These are phyloP conservation scores for Boletus vermiculosoides DNA, from an alignment of 768 basidiomycete genomes.

Conservation along the genomic window DNA sequence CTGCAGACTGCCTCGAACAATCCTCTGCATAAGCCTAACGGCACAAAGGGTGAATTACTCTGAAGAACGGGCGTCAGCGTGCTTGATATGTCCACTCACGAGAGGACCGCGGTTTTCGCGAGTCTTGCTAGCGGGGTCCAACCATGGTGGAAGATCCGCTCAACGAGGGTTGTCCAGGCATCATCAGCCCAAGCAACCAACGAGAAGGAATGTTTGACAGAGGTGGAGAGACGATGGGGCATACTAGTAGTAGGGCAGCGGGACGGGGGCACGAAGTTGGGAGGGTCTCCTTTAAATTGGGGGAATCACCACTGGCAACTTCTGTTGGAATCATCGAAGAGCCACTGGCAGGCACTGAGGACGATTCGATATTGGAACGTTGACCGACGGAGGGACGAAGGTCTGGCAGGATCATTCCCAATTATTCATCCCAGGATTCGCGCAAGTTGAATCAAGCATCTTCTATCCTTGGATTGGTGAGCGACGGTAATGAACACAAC, in stretches of 20 bases:
- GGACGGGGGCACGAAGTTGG: neutral
- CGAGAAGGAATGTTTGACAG: no score
- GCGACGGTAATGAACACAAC: slow-evolving; percentile 18
- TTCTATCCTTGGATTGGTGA: slow-evolving; percentile 3
- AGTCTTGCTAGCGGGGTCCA: neutral
- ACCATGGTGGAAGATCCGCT: slow-evolving; percentile 26
- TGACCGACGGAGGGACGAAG: no score
- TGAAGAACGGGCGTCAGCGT: neutral
- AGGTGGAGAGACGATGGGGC: neutral
- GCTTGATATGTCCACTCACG: neutral
- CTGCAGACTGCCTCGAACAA: neutral
- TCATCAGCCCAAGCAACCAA: neutral
- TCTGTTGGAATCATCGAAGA: neutral
- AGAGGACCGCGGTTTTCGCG: neutral
- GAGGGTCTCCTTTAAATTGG: neutral
- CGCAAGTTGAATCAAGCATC: neutral
- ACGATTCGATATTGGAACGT: neutral
- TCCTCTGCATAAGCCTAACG: neutral
- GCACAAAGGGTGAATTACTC: neutral
- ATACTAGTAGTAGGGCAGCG: neutral
- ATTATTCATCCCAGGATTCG: neutral
- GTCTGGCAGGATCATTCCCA: neutral
- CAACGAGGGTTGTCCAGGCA: slow-evolving; percentile 40
- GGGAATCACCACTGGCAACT: neutral
- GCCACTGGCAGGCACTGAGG: no score